Evolutionary conservation across 768 basidiomycete species (phyloP).

Genomic region (Hericium erinaceus): DNA sequence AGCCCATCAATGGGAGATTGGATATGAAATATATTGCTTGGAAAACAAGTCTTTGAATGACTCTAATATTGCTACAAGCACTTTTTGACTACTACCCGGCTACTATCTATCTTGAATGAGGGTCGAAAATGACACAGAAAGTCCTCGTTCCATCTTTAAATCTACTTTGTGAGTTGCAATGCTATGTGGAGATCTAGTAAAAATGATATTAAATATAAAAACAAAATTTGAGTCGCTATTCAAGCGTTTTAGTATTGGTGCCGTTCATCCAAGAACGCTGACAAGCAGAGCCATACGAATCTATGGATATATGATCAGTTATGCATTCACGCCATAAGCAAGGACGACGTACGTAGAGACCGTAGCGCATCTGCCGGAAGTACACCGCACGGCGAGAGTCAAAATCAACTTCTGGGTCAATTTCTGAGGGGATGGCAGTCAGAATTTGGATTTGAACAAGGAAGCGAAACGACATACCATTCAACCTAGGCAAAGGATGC

Average conservation of each 20-base stretch:
- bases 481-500: conserved; percentile 95
- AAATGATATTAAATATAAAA: background rate
- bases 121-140: background rate
- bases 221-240: background rate
- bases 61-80: too few species aligned
- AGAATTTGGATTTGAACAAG: conserved; percentile 2
- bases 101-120: too few species aligned
- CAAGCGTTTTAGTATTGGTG: background rate
- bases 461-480: conserved; percentile 40
- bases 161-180: background rate
- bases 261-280: conserved; percentile 24
- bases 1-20: too few species aligned
- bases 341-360: conserved; percentile 72
- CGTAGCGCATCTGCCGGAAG: conserved; percentile 98
- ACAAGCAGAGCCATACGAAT: conserved; percentile 47
- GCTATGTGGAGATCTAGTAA: background rate
- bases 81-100: too few species aligned
- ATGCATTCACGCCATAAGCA: background rate
- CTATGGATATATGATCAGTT: conserved; percentile 17
- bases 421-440: conserved; percentile 52
- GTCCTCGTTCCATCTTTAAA: background rate
- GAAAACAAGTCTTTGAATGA: too few species aligned
- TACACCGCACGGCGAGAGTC: conserved; percentile 90
- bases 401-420: conserved; percentile 97
- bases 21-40: too few species aligned